Evolutionary conservation across 306 rosid species (phyloP).

Genomic region (Pueraria montana): DNA sequence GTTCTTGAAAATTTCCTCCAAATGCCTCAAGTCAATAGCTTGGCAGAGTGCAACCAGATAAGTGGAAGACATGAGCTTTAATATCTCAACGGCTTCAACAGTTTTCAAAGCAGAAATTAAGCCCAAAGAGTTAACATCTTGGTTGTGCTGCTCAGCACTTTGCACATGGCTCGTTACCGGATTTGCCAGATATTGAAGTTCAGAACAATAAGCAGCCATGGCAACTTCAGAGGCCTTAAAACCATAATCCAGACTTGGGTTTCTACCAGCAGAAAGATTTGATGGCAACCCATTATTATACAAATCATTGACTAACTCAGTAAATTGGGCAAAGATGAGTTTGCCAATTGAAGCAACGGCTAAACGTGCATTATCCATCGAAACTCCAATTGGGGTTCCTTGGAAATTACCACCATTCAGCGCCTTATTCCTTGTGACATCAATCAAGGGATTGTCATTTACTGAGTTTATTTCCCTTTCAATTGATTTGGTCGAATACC

Average conservation of each 20-base stretch:
- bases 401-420: slow-evolving; percentile 62
- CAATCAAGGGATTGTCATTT: slow-evolving; percentile 65
- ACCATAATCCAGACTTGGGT: slow-evolving; percentile 63
- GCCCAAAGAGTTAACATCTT: slow-evolving; percentile 65
- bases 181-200: slow-evolving; percentile 58
- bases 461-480: slow-evolving; percentile 64
- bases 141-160: slow-evolving; percentile 64
- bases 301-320: slow-evolving; percentile 57
- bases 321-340: slow-evolving; percentile 61
- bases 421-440: slow-evolving; percentile 42
- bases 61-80: slow-evolving; percentile 62
- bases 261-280: slow-evolving; percentile 57
- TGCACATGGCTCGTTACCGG: slow-evolving; percentile 58
- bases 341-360: slow-evolving; percentile 64
- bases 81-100: slow-evolving; percentile 54
- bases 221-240: slow-evolving; percentile 64
- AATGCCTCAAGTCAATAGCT: slow-evolving; percentile 67
- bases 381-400: slow-evolving; percentile 67
- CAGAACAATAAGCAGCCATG: slow-evolving; percentile 63
- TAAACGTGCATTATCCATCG: slow-evolving; percentile 61
- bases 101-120: slow-evolving; percentile 62
- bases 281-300: slow-evolving; percentile 62
- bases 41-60: slow-evolving; percentile 64
- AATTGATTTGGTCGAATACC: slow-evolving; percentile 54
- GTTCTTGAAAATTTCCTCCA: slow-evolving; percentile 54